Base-by-base conservation (phyloP, 352 stramenopile species). In the Phytophthora ohioensis region DNA sequence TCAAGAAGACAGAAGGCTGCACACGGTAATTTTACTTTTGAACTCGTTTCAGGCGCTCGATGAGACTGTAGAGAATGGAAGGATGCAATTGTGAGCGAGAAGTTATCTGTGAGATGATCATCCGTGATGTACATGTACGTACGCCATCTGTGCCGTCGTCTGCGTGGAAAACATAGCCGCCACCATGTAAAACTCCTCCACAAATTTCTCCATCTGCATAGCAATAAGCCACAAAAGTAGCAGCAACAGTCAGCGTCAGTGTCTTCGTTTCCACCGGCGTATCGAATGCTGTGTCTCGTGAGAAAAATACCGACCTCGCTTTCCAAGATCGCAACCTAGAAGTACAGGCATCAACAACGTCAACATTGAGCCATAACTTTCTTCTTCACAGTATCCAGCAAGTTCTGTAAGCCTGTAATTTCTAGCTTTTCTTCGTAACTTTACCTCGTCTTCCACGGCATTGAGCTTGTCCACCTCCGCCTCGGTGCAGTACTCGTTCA, bases 181-280 rank as follows among this genome's bases (percentile, higher is more conserved):
- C 3, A 79, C 78, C 3, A 89, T 67, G 67, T 90, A 88, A 51
- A 92, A 89, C 15, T 92, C 82, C 34, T 82, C 59, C 5, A 92
- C 71, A 27, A 92, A 89, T 48, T 79, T 77, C 15, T 87, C 59
- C 62, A 91, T 80, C 82, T 91, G 30, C 30, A 52, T 15, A 15
- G 11, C 30, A 56, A 31, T n/a, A 52, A 32, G 9, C 11, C 45
- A 36, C 42, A 10, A 8, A 17, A 53, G 10, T 32, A 52, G 13
- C 2, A 63, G 3, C 12, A 32, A 54, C 17, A 27, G 21, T 27
- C 21, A 27, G 21, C 5, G n/a, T 72, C 21, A 47, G 49, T 11
- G 36, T 48, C 17, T 64, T 13, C 3, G 12, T 57, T n/a, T 32
- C 35, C 3, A 51, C 5, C 1, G 21, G 21, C 21, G 21, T 27